A percentile compares a stretch with the other conserved stretches of the same genome.
Conservation (phyloP, 306 rosid genomes). For the Ceratonia siliqua region DNA sequence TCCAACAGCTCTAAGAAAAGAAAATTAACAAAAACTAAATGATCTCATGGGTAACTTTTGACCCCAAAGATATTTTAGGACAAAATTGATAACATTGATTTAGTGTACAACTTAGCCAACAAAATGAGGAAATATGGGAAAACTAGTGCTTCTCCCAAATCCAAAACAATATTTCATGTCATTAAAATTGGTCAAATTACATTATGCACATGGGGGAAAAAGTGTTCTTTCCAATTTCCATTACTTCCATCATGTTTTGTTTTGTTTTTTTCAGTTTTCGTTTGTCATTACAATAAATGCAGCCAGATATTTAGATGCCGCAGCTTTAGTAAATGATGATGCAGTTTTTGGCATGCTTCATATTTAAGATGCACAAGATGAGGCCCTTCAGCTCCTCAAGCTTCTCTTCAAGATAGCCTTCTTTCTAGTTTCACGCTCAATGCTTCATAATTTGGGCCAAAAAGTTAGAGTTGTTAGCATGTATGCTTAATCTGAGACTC, state of each 20-base stretch:
- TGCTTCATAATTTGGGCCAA: slow-evolving; percentile 14
- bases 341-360: background rate
- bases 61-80: no score
- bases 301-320: background rate
- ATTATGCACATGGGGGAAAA: slow-evolving; percentile 24
- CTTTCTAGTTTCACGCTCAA: background rate
- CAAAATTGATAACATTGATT: background rate
- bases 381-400: background rate
- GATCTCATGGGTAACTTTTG: background rate
- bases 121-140: background rate
- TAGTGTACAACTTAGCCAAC: background rate
- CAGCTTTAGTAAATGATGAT: background rate
- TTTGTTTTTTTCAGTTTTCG: background rate
- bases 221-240: background rate
- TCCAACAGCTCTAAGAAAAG: background rate
- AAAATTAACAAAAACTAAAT: background rate
- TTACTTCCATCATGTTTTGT: background rate
- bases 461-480: background rate
- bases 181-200: slow-evolving; percentile 9
- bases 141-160: background rate
- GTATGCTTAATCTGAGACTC: slow-evolving; percentile 39
- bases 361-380: background rate
- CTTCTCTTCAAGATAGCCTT: background rate
- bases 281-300: slow-evolving; percentile 15
- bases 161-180: slow-evolving; percentile 9